Percentiles rank a stretch among this genome's conserved stretches.
Conservation (phyloP, 2,329 filamentous ascomycete genomes). For the Penicillium fuscoglaucum region DNA sequence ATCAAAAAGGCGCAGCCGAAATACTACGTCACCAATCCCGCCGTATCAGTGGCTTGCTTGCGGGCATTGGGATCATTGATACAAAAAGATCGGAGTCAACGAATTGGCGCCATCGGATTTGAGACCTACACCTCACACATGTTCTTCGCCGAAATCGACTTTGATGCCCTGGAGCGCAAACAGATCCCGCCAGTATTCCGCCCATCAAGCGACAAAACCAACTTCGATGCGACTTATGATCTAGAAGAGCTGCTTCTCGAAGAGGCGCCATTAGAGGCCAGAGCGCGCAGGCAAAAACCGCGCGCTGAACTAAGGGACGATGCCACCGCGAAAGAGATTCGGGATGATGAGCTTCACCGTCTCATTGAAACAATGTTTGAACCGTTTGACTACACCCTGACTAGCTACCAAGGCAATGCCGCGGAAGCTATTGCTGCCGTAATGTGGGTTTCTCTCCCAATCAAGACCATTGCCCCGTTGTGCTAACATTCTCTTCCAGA, state of each 20-base stretch:
- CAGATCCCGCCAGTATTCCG: constrained; percentile 87
- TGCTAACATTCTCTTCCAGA: constrained; percentile 21
- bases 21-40: constrained; percentile 88
- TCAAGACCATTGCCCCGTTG: constrained; percentile 7
- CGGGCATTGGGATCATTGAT: constrained; percentile 84
- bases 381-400: constrained; percentile 90
- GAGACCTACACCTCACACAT: constrained; percentile 82
- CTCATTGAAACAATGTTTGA: constrained; percentile 94
- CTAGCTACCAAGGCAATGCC: constrained; percentile 65
- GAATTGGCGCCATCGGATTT: constrained; percentile 81
- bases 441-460: constrained; percentile 28
- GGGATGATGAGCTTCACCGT: constrained; percentile 88
- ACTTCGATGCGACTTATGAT: constrained; percentile 98
- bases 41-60: constrained; percentile 82
- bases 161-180: constrained; percentile 79
- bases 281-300: constrained; percentile 90
- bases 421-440: constrained; percentile 44
- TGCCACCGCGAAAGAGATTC: constrained; percentile 90
- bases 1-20: constrained; percentile 81
- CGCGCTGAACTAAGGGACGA: constrained; percentile 89
- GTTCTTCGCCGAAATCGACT: constrained; percentile 86
- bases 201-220: constrained; percentile 95
- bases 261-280: constrained; percentile 89
- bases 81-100: constrained; percentile 73
- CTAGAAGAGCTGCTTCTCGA: constrained; percentile 90